Base-by-base conservation (phyloP, 306 rosid species). In the Pyrus communis region DNA sequence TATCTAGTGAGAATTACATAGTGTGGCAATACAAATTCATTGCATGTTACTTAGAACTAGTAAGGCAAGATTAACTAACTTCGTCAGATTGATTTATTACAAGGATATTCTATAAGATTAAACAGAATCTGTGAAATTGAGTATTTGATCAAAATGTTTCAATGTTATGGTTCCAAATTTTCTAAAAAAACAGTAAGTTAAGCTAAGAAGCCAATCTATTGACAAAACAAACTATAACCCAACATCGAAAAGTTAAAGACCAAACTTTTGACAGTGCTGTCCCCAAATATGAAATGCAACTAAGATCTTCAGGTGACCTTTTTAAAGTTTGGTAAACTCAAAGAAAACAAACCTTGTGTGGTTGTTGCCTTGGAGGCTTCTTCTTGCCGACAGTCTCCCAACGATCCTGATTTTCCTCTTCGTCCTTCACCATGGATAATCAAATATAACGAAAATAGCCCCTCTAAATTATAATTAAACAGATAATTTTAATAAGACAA, bases 321-420 rank as follows among this genome's bases (percentile, higher is more conserved):
- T 73, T 14, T 30, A 30, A 57, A 33, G 30, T 52, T 79, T 35
- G 70, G 64, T 55, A 75, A 80, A 76, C 43, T 43, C 22, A 31
- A 73, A 54, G 21, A 70, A 65, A 81, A 81, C 17, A 66, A 79
- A 94, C 97, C 98, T 94, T 90, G 86, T 90, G 95, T 65, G 61
- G 71, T 73, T 19, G 71, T 73, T 14, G 69, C 84, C 88, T 86
- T 54, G 81, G 86, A 76, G 89, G 84, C 84, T 86, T 90, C 84
- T 86, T 90, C 82, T 76, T 85, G 46, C 89, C 84, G 27, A 94
- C 96, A 77, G 90, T 90, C 81, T 92, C 88, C 98, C 98, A 94
- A 77, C 92, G 93, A 70, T 85, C 97, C 31, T 76, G 68, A 60
- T 81, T 81, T 79, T 78, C 81, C 49, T 67, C 87, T 69, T 73